Percentiles rank a stretch among this genome's conserved stretches.
phyloP scores from a whole-genome alignment of 805 yeast genomes.

The Teunomyces stri region DNA sequence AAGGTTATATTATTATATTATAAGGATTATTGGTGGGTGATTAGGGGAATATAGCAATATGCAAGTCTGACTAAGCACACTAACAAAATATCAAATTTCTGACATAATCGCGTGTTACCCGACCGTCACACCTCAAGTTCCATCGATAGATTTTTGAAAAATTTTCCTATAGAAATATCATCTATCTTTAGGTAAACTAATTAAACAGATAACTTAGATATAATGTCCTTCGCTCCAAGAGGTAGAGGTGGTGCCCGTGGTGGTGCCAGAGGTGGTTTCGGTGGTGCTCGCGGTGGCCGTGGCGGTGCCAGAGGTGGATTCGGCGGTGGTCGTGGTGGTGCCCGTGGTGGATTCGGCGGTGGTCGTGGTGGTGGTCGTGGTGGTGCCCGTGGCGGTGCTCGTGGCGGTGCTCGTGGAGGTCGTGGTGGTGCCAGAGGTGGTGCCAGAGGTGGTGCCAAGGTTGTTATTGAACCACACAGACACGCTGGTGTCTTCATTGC shows the following conservation, averaged over 20 bases:
- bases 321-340: conserved; percentile 37
- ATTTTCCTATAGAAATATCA: conserved; percentile 8
- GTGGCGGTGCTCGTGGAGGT: conserved; percentile 54
- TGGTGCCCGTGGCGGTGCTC: conserved; percentile 38
- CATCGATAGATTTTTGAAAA: conserved; percentile 6
- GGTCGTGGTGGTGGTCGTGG: conserved; percentile 34
- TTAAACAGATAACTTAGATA: conserved; percentile 8
- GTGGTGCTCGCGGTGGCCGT: conserved; percentile 53
- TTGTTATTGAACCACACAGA: conserved; percentile 97
- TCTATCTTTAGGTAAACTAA: conserved; percentile 5
- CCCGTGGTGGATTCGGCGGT: conserved; percentile 43
- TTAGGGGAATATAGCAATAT: background rate
- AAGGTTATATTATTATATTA: too few species aligned
- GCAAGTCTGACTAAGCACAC: conserved; percentile 1
- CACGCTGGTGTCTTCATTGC: conserved; percentile 99
- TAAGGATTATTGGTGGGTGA: background rate
- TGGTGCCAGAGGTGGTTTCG: conserved; percentile 48
- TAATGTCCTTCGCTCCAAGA: conserved; percentile 79
- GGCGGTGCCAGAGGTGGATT: conserved; percentile 53
- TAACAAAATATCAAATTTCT: background rate
- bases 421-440: conserved; percentile 78
- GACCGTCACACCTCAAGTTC: conserved; percentile 1
- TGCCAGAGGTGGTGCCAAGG: conserved; percentile 91
- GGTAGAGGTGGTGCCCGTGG: conserved; percentile 56
- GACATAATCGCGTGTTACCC: conserved; percentile 9